Base-by-base conservation (phyloP, 768 basidiomycete genomes). In the Mycena pura region DNA sequence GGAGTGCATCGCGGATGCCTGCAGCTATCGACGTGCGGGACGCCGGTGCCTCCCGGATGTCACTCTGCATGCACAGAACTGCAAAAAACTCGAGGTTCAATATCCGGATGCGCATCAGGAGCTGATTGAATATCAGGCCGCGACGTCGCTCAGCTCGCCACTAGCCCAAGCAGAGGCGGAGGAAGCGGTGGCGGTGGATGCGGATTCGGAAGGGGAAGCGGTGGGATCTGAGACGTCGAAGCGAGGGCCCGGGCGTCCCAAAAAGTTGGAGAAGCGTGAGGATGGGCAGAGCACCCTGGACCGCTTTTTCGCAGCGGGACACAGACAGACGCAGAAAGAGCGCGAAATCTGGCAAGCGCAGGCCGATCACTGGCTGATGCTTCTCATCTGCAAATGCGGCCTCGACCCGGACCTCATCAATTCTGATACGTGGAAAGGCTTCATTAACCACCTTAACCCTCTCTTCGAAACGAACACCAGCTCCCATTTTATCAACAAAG, bases 381-480 rank as follows among this genome's bases (percentile, higher is more conserved):
- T 50, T 6, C 21, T 50, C 22, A 50, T 50, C 14, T 50, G 49
- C 36, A 50, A 50, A 50, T 19, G 22, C 22, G 49, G 49, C 49
- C 25, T 50, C 22, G 36, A 36, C 39, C 49, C 49, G 24, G 22
- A 50, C 36, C 49, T 50, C 21, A 32, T 50, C 34, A 28, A 50
- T 24, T 36, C 32, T 15, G 34, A 38, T 14, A 24, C 36, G 34
- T 50, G 49, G 49, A 28, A 36, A 24, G 49, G 22, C 13, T 50
- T 50, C 27, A 36, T 50, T 24, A 11, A 11, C 15, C 49, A 50
- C 25, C 15, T 47, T 6, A 47, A 47, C 15, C 46, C 46, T 25
- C n/a, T 8, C 19, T 47, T 29, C 3, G 25, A 29, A n/a, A 6
- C 31, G 24, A 46, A 22, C 25, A 14, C 25, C 17, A 47, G 46